Conservation (phyloP, 2,329 filamentous ascomycete species). For the Aspergillus versicolor region DNA sequence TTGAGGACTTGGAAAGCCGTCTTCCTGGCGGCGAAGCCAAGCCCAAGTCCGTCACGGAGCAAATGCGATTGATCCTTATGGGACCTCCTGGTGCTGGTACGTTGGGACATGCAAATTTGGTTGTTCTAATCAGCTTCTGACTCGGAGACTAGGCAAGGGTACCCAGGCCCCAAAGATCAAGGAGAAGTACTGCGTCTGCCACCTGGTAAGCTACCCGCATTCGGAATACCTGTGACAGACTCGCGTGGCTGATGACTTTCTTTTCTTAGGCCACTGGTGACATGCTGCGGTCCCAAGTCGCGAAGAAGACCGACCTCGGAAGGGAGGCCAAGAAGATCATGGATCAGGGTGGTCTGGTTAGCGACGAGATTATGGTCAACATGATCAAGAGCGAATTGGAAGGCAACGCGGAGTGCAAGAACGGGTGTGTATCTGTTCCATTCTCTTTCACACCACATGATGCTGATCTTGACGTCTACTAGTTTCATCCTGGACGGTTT, state of each 20-base stretch:
- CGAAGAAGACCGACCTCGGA: conserved; percentile 92
- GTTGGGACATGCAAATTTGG: conserved; percentile 2
- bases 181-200: conserved; percentile 96
- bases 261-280: conserved; percentile 84
- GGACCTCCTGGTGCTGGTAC: conserved; percentile 94
- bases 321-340: conserved; percentile 99
- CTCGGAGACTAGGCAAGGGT: conserved; percentile 74
- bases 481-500: conserved; percentile 99
- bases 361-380: conserved; percentile 98
- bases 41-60: conserved; percentile 54
- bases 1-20: conserved; percentile 78
- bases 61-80: conserved; percentile 95
- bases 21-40: conserved; percentile 57
- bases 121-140: conserved; percentile 13
- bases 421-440: conserved; percentile 65
- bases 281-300: conserved; percentile 97
- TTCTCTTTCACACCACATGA: conserved; percentile 18
- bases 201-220: conserved; percentile 66
- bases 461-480: conserved; percentile 8
- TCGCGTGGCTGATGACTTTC: neutral
- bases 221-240: neutral
- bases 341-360: conserved; percentile 96
- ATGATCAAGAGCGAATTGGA: conserved; percentile 99
- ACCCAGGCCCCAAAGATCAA: conserved; percentile 98
- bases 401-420: conserved; percentile 91